phyloP scores from a whole-genome alignment of 805 yeast species.

The Wilhelminamyces savonicus region DNA sequence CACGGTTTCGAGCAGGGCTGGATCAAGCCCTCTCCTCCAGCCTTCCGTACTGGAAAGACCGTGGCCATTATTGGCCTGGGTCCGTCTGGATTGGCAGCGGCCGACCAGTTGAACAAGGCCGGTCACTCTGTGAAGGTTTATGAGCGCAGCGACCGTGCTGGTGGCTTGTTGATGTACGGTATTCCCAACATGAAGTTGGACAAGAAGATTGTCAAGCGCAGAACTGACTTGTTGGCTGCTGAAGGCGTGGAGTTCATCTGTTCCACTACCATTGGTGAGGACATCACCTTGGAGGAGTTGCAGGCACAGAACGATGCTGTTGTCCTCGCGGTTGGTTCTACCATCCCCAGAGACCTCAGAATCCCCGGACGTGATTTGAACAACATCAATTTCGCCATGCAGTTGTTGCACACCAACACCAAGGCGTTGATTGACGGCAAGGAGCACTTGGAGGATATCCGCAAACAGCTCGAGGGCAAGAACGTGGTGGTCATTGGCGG shows the following conservation, averaged over 20 bases:
- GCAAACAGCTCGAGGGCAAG: slow-evolving; percentile 70
- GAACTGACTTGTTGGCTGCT: slow-evolving; percentile 82
- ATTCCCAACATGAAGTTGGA: slow-evolving; percentile 98
- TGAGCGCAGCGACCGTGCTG: slow-evolving; percentile 92
- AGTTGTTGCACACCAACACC: slow-evolving; percentile 80
- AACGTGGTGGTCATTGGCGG: slow-evolving; percentile 96
- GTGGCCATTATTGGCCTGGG: slow-evolving; percentile 94
- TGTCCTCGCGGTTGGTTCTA: slow-evolving; percentile 87
- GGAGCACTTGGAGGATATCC: slow-evolving; percentile 70
- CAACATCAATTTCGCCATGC: slow-evolving; percentile 94
- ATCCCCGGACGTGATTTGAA: slow-evolving; percentile 90
- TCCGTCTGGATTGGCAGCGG: slow-evolving; percentile 94
- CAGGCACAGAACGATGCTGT: slow-evolving; percentile 71
- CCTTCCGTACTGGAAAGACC: slow-evolving; percentile 72
- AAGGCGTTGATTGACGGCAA: slow-evolving; percentile 66
- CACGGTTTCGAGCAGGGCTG: slow-evolving; percentile 95
- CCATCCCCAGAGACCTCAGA: slow-evolving; percentile 90
- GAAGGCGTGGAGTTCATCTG: slow-evolving; percentile 83
- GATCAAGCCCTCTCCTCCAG: slow-evolving; percentile 83
- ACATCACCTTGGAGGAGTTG: slow-evolving; percentile 64
- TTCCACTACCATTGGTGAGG: slow-evolving; percentile 80
- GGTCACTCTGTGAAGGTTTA: slow-evolving; percentile 90
- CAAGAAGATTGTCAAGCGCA: slow-evolving; percentile 85
- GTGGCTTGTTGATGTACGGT: slow-evolving; percentile 98
- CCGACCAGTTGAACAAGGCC: slow-evolving; percentile 94